Evolutionary conservation across 2,329 filamentous ascomycete species (phyloP).

Genomic region (Polychaeton citri): DNA sequence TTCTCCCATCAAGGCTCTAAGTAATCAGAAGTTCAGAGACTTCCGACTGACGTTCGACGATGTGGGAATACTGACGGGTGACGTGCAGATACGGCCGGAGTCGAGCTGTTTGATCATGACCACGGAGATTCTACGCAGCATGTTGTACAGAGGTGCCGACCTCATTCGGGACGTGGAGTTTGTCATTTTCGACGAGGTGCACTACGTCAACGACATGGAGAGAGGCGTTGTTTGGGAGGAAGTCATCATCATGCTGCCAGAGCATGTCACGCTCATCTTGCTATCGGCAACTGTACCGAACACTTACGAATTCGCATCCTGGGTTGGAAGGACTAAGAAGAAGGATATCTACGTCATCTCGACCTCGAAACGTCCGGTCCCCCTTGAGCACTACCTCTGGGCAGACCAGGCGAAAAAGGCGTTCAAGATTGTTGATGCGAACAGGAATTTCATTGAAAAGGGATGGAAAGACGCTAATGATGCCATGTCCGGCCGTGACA

Average conservation of each 20-base stretch:
- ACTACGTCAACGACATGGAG: slow-evolving; percentile 95
- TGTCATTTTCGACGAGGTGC: slow-evolving; percentile 97
- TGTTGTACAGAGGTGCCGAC: slow-evolving; percentile 94
- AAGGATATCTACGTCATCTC: slow-evolving; percentile 99
- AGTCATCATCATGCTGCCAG: slow-evolving; percentile 97
- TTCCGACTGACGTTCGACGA: slow-evolving; percentile 85
- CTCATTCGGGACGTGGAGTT: slow-evolving; percentile 95
- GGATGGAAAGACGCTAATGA: slow-evolving; percentile 93
- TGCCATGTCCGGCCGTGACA: slow-evolving; percentile 69
- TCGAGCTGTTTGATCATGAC: slow-evolving; percentile 99
- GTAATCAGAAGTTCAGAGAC: slow-evolving; percentile 97
- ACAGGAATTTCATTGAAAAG: slow-evolving; percentile 81
- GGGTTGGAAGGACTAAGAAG: slow-evolving; percentile 95
- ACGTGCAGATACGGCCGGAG: slow-evolving; percentile 95
- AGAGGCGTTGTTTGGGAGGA: slow-evolving; percentile 98
- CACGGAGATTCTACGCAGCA: slow-evolving; percentile 92
- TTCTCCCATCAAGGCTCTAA: slow-evolving; percentile 93
- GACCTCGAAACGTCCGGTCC: slow-evolving; percentile 86
- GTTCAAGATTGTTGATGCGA: slow-evolving; percentile 84
- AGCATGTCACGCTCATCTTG: slow-evolving; percentile 89
- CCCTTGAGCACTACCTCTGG: slow-evolving; percentile 93
- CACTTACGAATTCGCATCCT: slow-evolving; percentile 93
- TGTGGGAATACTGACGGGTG: slow-evolving; percentile 90
- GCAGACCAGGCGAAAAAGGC: slow-evolving; percentile 63
- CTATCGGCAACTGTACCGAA: slow-evolving; percentile 95